Percentiles rank a stretch among this genome's conserved stretches.
phyloP scores from a whole-genome alignment of 768 basidiomycete genomes.

The Leucocoprinus sp. region DNA sequence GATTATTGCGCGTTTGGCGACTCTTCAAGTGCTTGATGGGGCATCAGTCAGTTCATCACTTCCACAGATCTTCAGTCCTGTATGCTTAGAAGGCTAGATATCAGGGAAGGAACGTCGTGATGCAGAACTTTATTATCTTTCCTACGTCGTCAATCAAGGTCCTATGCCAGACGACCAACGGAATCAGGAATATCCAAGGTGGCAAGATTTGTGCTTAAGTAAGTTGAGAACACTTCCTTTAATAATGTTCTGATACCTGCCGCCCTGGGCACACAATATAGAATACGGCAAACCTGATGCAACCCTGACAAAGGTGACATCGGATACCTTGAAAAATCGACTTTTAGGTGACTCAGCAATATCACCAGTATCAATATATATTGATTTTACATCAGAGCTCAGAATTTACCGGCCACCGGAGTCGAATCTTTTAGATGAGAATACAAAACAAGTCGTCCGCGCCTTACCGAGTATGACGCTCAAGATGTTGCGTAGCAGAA shows the following conservation, averaged over 20 bases:
- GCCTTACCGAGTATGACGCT: slow-evolving; percentile 66
- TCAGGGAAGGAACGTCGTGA: slow-evolving; percentile 66
- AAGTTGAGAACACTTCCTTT: slow-evolving; percentile 15
- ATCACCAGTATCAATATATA: not conserved
- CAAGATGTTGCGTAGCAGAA: slow-evolving; percentile 53
- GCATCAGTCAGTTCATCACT: slow-evolving; percentile 36
- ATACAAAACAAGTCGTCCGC: slow-evolving; percentile 29
- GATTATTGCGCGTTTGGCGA: slow-evolving; percentile 60
- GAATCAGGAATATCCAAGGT: slow-evolving; percentile 50
- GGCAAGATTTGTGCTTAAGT: slow-evolving; percentile 59
- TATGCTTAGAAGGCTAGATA: slow-evolving; percentile 36
- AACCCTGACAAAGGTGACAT: slow-evolving; percentile 19
- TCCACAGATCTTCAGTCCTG: not conserved
- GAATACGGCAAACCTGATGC: slow-evolving; percentile 52
- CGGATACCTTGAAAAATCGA: slow-evolving; percentile 49
- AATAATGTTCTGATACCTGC: not conserved
- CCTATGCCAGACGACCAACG: slow-evolving; percentile 35
- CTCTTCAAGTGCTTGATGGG: slow-evolving; percentile 55
- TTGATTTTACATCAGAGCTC: slow-evolving; percentile 14
- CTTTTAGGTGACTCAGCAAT: slow-evolving; percentile 45
- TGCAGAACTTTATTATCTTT: slow-evolving; percentile 77
- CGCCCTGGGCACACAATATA: slow-evolving; percentile 19
- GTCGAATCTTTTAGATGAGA: not conserved
- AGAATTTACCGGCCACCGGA: slow-evolving; percentile 15
- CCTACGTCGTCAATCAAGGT: slow-evolving; percentile 45